Evolutionary conservation across 179 eudicot species (phyloP).

Genomic region (Silene noctiflora): DNA sequence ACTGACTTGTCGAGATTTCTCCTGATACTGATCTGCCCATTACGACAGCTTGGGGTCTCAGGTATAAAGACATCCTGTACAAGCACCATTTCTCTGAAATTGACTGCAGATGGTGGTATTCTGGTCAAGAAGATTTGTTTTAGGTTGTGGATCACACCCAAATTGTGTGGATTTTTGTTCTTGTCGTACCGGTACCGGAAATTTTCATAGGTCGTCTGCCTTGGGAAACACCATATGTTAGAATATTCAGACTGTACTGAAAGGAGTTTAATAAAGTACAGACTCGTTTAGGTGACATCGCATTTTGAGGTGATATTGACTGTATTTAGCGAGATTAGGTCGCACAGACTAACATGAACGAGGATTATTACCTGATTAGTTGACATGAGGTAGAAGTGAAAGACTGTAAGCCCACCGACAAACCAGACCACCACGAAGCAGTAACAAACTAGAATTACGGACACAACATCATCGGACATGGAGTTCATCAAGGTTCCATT

Average conservation of each 20-base stretch:
- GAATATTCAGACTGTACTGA: slow-evolving; percentile 11
- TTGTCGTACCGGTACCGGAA: slow-evolving; percentile 45
- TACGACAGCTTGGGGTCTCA: slow-evolving; percentile 29
- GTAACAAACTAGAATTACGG: slow-evolving; percentile 44
- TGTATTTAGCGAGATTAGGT: no score
- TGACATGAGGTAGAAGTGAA: slow-evolving; percentile 50
- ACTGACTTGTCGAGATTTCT: slow-evolving; percentile 39
- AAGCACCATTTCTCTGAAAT: slow-evolving; percentile 47
- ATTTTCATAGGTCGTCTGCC: slow-evolving; percentile 61
- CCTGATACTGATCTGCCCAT: slow-evolving; percentile 20
- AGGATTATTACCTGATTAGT: slow-evolving; percentile 47
- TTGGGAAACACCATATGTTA: slow-evolving; percentile 13
- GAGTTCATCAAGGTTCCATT: slow-evolving; percentile 30
- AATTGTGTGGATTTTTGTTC: slow-evolving; percentile 48
- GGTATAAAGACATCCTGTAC: slow-evolving; percentile 28
- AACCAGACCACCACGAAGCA: slow-evolving; percentile 49
- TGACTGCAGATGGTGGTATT: slow-evolving; percentile 40
- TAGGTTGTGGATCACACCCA: slow-evolving; percentile 42
- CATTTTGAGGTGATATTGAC: no score
- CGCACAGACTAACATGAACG: no score
- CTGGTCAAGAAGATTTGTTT: slow-evolving; percentile 35
- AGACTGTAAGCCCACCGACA: slow-evolving; percentile 52
- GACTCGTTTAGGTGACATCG: not conserved
- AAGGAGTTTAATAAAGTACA: no score
- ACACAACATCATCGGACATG: slow-evolving; percentile 39